Evolutionary conservation across 1,284 basidiomycete species (phyloP), one percentile per base, ranked within the genome.

Genomic region (Meripilus lineatus): DNA sequence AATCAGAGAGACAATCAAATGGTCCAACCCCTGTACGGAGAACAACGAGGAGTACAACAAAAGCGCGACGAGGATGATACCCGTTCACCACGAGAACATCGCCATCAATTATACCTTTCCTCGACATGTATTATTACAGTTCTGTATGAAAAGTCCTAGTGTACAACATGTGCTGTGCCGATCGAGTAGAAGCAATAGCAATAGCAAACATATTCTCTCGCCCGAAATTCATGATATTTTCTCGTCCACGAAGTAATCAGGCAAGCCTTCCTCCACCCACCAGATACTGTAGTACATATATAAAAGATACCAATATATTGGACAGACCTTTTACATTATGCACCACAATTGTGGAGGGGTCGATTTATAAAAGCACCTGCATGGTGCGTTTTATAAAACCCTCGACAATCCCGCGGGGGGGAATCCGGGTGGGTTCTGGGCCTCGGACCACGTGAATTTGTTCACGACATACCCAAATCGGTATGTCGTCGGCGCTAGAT

Each of bases 171-270:
- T 25, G 18, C 30, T 5, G n/a, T 5, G 14, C 5, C 14, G 13
- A 40, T 5, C 25, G 5, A 40, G 28, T 8, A n/a, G n/a, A 30
- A 30, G 28, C 8, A n/a, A 30, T n/a, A 8, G 28, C 28, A 30
- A n/a, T 30, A 30, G 8, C 8, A 30, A 30, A 30, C 28, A 30
- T 10, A 30, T 10, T n/a, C 28, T n/a, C 10, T 10, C 8, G 28
- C 28, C 8, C 28, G n/a, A 30, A 30, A n/a, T n/a, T n/a, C 28
- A 30, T 30, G 8, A 30, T n/a, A n/a, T 30, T 30, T 30, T n/a
- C 8, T 50, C 46, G 11, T 69, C 70, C 18, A 56, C 53, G 47
- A 84, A 84, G 56, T 73, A 81, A 50, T 81, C 79, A 0, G 81
- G 71, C 35, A 84, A 58, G 1, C 63, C 68, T 23, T 80, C 74